Conservation (phyloP, 768 basidiomycete species). For the Mycena polygramma region DNA sequence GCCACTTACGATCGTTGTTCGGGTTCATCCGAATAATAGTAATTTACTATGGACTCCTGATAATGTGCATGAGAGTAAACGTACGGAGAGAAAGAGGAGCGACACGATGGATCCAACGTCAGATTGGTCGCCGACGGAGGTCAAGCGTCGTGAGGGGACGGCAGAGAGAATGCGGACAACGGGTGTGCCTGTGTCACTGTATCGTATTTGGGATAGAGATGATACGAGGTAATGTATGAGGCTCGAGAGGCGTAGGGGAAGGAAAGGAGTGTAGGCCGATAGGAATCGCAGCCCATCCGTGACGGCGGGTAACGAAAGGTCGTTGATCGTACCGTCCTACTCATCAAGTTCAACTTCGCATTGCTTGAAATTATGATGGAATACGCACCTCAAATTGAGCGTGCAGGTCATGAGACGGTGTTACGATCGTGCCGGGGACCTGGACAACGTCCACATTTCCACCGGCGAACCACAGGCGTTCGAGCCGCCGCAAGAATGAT, state of each 20-base stretch:
- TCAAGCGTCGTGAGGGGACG: constrained; percentile 64
- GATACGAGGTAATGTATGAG: constrained; percentile 71
- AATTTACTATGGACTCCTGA: too few species aligned
- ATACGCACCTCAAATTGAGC: constrained; percentile 81
- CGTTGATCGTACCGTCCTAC: constrained; percentile 90
- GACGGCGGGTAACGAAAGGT: constrained; percentile 77
- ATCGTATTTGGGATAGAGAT: constrained; percentile 67
- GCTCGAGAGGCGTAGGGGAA: constrained; percentile 79
- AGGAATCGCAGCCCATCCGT: constrained; percentile 84
- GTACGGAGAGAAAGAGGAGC: constrained; percentile 42
- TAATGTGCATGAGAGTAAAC: neutral
- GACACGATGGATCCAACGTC: constrained; percentile 75
- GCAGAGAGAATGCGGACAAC: constrained; percentile 79
- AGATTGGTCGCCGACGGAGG: constrained; percentile 70
- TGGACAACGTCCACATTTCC: constrained; percentile 89
- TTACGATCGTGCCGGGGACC: constrained; percentile 80
- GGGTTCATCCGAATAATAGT: too few species aligned
- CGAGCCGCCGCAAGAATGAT: constrained; percentile 68
- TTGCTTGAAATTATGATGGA: neutral
- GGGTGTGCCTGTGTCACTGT: constrained; percentile 68
- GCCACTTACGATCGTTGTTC: too few species aligned
- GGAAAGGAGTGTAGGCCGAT: constrained; percentile 81
- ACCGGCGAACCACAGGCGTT: constrained; percentile 87
- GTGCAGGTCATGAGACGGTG: constrained; percentile 66
- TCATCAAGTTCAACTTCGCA: neutral